Evolutionary conservation across 2,329 filamentous ascomycete species (phyloP).

Genomic region (Amesomyces nigricolor): DNA sequence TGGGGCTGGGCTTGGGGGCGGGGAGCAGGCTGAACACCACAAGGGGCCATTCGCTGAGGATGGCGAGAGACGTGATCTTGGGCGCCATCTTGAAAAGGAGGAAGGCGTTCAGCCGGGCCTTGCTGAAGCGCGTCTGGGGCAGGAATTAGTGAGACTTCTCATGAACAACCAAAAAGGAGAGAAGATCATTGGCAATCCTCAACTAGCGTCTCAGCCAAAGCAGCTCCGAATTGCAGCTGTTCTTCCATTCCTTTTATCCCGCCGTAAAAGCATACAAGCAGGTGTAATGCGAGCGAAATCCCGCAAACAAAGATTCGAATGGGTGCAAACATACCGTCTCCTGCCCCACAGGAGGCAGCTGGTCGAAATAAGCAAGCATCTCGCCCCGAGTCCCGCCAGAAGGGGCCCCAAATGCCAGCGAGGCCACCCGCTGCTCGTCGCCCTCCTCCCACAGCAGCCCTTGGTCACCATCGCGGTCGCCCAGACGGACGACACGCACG

Average conservation of each 20-base stretch:
- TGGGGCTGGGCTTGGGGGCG: background rate
- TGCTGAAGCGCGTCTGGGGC: background rate
- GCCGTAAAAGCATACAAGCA: no score
- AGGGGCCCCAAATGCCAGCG: background rate
- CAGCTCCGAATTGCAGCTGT: no score
- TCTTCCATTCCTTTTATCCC: no score
- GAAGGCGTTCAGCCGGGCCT: constrained; percentile 3
- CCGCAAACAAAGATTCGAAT: no score
- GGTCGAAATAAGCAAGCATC: background rate
- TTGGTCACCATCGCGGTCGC: background rate
- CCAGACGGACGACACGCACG: constrained; percentile 3
- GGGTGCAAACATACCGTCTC: background rate
- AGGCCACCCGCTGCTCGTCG: background rate
- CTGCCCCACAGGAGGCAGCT: background rate
- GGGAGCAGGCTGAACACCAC: background rate
- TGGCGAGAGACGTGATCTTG: background rate
- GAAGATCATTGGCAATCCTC: no score
- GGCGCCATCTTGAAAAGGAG: constrained; percentile 3
- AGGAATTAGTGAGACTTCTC: background rate
- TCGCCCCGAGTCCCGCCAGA: background rate
- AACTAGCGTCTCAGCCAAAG: no score
- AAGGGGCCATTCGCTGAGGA: constrained; percentile 8
- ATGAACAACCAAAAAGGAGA: background rate
- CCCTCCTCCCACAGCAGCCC: background rate
- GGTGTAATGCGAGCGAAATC: no score